Percentiles rank a stretch among this genome's conserved stretches.
Evolutionary conservation across 176 grass and related monocot species (phyloP).

Genomic region (Aegilops sharonensis): DNA sequence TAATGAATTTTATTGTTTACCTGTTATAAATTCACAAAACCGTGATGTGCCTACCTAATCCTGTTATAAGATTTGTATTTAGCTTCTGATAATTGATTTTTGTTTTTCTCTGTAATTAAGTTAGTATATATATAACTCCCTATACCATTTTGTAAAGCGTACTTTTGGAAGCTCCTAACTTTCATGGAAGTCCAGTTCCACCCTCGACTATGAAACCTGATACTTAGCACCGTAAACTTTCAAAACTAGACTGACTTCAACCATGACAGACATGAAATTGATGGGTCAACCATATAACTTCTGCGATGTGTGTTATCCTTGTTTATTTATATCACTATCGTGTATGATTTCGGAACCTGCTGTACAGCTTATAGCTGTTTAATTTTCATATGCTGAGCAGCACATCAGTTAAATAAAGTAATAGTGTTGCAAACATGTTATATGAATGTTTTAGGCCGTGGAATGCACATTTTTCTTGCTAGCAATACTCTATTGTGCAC

Average conservation of each 20-base stretch:
- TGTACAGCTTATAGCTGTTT: neutral
- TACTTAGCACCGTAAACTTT: neutral
- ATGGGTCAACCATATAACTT: neutral
- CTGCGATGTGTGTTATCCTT: neutral
- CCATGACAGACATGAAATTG: neutral
- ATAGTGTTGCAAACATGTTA: neutral
- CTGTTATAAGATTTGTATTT: slow-evolving; percentile 15
- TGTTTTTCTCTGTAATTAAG: neutral
- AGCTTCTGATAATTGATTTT: slow-evolving; percentile 7
- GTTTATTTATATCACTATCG: neutral
- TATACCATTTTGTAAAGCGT: slow-evolving; percentile 2
- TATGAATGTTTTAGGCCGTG: neutral
- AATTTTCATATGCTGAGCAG: neutral
- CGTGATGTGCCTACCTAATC: neutral
- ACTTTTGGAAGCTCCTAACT: slow-evolving; percentile 1
- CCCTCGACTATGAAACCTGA: neutral
- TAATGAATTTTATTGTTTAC: neutral
- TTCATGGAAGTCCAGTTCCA: neutral
- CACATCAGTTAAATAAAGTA: neutral
- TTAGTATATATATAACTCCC: neutral
- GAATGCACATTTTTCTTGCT: neutral
- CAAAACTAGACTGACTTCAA: neutral
- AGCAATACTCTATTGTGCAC: neutral
- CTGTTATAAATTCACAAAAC: neutral
- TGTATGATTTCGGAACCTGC: neutral